Base-by-base conservation (phyloP, 805 yeast species). In the Suhomyces kilbournensis region DNA sequence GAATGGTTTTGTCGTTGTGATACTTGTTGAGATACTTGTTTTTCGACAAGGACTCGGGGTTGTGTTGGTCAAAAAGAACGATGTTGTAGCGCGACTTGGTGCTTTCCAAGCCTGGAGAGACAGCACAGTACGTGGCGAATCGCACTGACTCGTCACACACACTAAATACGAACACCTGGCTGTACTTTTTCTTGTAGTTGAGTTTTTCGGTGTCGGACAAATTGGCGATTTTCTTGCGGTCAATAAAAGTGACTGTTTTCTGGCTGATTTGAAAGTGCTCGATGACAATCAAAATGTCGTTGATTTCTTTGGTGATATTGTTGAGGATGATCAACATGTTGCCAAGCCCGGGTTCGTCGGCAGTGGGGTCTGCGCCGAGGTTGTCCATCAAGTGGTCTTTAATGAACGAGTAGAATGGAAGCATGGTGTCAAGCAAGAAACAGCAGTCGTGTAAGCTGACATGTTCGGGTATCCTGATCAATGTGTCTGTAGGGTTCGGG, bases 371-470 rank as follows among this genome's bases (percentile, higher is more conserved):
- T n/a, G 17, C 26, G 12, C 34, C 48, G 28, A 35, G 44, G 4
- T 51, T 48, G 17, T 50, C 52, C 42, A 49, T 30, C 23, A 50
- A 51, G 44, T 51, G 30, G 30, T 65, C 66, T 44, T 64, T 60
- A 34, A 71, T 46, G 50, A 57, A 69, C 2, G 63, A 53, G 50
- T 66, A 71, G 39, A 74, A 66, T 5, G 77, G 78, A 20, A 74
- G 58, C 56, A 69, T 64, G 17, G 67, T 56, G 44, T 73, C 77
- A 15, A 63, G 49, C 6, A 69, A 53, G 46, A 71, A 70, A 48
- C 72, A 67, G 39, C 66, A 62, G 55, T 74, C 78, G 54, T 74
- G 78, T 22, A 67, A 54, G 44, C 72, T 66, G 10, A 73, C 61
- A 45, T 59, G 61, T 4, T 53, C 55, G 1, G 77, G 76, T 3